phyloP scores from a whole-genome alignment of 768 basidiomycete species.

The Lactifluus pinguis region DNA sequence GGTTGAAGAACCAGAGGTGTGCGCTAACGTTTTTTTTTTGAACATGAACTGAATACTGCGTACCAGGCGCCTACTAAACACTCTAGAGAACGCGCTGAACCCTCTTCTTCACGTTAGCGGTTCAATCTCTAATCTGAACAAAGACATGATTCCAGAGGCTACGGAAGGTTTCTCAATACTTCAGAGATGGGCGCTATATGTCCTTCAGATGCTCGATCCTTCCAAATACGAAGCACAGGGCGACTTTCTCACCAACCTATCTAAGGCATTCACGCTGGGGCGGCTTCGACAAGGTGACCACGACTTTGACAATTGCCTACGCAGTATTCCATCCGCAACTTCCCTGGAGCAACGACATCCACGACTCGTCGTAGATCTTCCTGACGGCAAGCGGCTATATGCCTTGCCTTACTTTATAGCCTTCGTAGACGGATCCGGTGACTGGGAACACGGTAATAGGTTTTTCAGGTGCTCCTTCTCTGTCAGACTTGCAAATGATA shows the following conservation, averaged over 20 bases:
- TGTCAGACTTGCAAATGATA: neutral
- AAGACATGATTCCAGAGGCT: conserved; percentile 33
- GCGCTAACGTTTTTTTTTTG: neutral
- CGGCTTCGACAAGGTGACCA: conserved; percentile 2
- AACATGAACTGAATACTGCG: neutral
- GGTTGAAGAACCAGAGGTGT: conserved; percentile 3
- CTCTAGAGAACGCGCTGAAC: conserved; percentile 40
- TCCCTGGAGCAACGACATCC: neutral
- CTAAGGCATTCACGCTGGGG: conserved; percentile 30
- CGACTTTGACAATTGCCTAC: neutral
- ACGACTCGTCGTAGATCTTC: neutral
- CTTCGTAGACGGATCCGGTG: conserved; percentile 25
- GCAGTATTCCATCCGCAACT: neutral
- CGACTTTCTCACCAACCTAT: conserved; percentile 33
- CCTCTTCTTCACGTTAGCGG: conserved; percentile 43
- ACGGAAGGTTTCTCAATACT: conserved; percentile 30
- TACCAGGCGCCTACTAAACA: neutral
- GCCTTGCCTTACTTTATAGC: neutral
- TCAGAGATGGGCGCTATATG: conserved; percentile 37
- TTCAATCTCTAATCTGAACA: conserved; percentile 29
- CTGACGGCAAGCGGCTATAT: neutral
- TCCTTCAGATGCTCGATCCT: conserved; percentile 30
- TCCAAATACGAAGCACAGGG: neutral
- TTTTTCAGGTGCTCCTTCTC: conserved; percentile 8
- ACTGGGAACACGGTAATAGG: conserved; percentile 34